Percentiles rank a stretch among this genome's conserved stretches.
phyloP scores from a whole-genome alignment of 1,284 basidiomycete genomes.

The Coriolopsis trogii region DNA sequence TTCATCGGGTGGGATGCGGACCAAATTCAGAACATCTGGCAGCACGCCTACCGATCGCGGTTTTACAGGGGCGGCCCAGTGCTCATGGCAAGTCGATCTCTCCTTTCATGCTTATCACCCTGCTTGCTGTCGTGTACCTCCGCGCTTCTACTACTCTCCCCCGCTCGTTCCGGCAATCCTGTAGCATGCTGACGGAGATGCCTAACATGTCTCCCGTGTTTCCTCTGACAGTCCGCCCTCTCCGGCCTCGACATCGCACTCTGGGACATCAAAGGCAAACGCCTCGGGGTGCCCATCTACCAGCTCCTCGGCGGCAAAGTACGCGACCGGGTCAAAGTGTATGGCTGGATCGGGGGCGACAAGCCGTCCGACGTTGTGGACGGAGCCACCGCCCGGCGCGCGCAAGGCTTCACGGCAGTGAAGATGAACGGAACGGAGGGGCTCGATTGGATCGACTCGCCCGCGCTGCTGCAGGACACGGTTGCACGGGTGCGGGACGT shows the following conservation, averaged over 20 bases:
- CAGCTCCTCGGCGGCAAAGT: constrained; percentile 78
- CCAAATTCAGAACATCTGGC: constrained; percentile 75
- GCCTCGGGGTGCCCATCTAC: constrained; percentile 75
- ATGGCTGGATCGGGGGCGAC: constrained; percentile 78
- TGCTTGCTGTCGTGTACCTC: background rate
- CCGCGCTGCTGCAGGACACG: constrained; percentile 54
- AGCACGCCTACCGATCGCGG: constrained; percentile 63
- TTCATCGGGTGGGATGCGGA: constrained; percentile 72
- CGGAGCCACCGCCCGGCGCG: constrained; percentile 63
- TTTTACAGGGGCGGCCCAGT: constrained; percentile 80
- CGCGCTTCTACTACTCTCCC: background rate
- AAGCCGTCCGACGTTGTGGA: constrained; percentile 63
- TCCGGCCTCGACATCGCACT: constrained; percentile 59
- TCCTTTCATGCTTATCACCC: background rate
- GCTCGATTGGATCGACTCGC: constrained; percentile 54
- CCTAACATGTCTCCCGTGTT: constrained; percentile 21
- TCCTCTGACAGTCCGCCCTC: constrained; percentile 47
- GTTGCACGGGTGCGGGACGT: constrained; percentile 67
- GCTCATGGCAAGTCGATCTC: constrained; percentile 55
- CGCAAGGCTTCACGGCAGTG: constrained; percentile 75
- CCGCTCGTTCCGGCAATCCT: background rate
- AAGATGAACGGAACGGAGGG: constrained; percentile 76
- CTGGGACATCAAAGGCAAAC: constrained; percentile 83
- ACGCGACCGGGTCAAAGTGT: constrained; percentile 58
- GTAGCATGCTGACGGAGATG: background rate